Conservation (phyloP, 345 rosid species). For the Eutrema yunnanense region DNA sequence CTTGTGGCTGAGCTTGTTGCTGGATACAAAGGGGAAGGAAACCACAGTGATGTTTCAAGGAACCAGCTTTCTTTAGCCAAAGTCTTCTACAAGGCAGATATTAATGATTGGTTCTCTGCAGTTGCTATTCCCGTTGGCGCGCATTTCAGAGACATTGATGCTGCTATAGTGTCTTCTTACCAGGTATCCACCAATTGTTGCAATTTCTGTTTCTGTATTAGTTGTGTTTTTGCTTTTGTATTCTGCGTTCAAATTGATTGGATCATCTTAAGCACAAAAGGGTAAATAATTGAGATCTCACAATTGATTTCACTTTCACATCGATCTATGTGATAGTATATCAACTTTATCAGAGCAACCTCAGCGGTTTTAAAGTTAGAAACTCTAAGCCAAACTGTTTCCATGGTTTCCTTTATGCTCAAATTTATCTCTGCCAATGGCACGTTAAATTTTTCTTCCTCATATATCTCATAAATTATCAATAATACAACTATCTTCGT, state of each 20-base stretch:
- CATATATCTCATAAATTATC: not conserved
- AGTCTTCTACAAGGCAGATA: constrained; percentile 55
- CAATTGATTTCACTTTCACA: not conserved
- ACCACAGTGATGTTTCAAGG: constrained; percentile 30
- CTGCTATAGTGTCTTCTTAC: constrained; percentile 29
- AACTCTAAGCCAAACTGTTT: too few relatives aligned
- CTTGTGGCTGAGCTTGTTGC: constrained; percentile 63
- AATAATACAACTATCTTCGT: not conserved
- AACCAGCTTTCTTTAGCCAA: constrained; percentile 57
- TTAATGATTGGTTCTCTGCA: constrained; percentile 62
- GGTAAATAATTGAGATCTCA: not conserved
- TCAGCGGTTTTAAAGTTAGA: too few relatives aligned
- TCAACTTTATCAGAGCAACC: too few relatives aligned
- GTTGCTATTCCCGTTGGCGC: constrained; percentile 76
- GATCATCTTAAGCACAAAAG: not conserved
- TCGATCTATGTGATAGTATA: too few relatives aligned
- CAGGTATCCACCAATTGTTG: constrained; percentile 39
- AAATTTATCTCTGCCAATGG: not conserved
- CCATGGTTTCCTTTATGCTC: too few relatives aligned
- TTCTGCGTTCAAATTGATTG: not conserved
- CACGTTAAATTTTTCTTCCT: not conserved
- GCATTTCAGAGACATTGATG: constrained; percentile 58
- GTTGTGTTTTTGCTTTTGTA: not conserved
- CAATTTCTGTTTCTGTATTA: not conserved
- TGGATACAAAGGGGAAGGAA: constrained; percentile 33